These are phyloP conservation scores for Globisporangium takayamanum DNA, from an alignment of 352 stramenopile species.

Conservation along the genomic window DNA sequence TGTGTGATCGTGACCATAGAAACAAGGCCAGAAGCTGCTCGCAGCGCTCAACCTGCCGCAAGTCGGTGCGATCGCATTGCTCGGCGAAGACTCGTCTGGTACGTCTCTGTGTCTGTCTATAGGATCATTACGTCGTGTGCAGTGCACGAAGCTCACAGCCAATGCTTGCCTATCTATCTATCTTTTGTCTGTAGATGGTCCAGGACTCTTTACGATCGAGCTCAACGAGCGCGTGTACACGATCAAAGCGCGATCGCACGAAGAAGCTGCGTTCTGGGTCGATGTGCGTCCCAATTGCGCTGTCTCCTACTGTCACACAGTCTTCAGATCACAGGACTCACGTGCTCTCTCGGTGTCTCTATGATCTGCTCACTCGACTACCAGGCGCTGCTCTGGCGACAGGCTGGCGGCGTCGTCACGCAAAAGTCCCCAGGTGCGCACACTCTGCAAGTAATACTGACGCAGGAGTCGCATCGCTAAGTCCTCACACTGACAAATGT, in stretches of 20 bases:
- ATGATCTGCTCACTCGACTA: background rate
- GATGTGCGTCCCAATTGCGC: constrained; percentile 29
- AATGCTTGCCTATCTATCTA: background rate
- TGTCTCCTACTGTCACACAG: background rate
- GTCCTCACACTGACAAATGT: too few species aligned
- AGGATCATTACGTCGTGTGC: background rate
- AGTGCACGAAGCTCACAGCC: background rate
- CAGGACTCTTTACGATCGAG: constrained; percentile 86
- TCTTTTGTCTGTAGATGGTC: constrained; percentile 42
- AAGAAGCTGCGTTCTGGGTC: constrained; percentile 85
- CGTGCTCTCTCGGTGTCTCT: background rate
- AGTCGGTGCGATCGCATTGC: constrained; percentile 78
- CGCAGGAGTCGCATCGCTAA: background rate
- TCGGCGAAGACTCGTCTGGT: constrained; percentile 68
- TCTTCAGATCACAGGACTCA: background rate
- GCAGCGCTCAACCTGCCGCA: constrained; percentile 90
- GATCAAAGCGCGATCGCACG: constrained; percentile 83
- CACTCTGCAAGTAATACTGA: background rate
- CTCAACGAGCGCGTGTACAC: constrained; percentile 89
- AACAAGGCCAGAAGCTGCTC: constrained; percentile 92
- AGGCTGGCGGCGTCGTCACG: constrained; percentile 70
- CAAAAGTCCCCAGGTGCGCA: constrained; percentile 63
- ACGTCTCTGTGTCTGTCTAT: constrained; percentile 1
- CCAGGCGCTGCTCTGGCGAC: constrained; percentile 74
- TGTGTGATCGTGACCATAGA: constrained; percentile 20